Base-by-base conservation (phyloP, 805 yeast species). In the Monosporozyma yasuniensis region DNA sequence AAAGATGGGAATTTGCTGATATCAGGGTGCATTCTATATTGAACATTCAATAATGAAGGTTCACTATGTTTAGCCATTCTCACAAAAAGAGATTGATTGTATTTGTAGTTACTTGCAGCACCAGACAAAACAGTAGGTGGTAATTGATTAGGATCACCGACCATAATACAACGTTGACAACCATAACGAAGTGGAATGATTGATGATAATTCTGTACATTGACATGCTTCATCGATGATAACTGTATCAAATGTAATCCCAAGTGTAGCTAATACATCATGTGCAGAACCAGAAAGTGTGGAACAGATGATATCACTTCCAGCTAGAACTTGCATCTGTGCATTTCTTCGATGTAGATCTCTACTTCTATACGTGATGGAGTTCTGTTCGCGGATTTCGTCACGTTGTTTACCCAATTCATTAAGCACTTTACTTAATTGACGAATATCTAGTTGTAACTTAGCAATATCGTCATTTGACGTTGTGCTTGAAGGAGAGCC, bases 111-210 rank as follows among this genome's bases (percentile, higher is more conserved):
- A 1, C 95, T 83, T 1, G 99, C 98, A 12, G 80, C 83, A 57
- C 85, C 89, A 0, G 97, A 91, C 18, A 93, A 69, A 10, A 91
- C 98, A 0, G 99, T 91, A 0, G 99, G 99, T 0, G 99, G 99
- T 54, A 93, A 75, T 69, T 93, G 99, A 64, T 93, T 90, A 2
- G 98, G 98, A 70, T 93, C 99, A 65, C 99, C 99, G 44, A 93
- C 99, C 95, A 93, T 85, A 46, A 93, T 84, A 70, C 98, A 91
- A 49, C 81, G 80, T 52, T 76, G 81, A 59, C 95, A 86, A 1
- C 98, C 98, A 64, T 90, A 93, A 60, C 95, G 74, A 55, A 93
- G 71, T 0, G 99, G 99, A 58, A 91, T 91, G 23, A 93, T 77
- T 0, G 95, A 86, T 7, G 96, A 87, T 34, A 91, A 64, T 63